Conservation (phyloP, 495 filamentous ascomycete species). For the Hypoxylon lienhwacheense region DNA sequence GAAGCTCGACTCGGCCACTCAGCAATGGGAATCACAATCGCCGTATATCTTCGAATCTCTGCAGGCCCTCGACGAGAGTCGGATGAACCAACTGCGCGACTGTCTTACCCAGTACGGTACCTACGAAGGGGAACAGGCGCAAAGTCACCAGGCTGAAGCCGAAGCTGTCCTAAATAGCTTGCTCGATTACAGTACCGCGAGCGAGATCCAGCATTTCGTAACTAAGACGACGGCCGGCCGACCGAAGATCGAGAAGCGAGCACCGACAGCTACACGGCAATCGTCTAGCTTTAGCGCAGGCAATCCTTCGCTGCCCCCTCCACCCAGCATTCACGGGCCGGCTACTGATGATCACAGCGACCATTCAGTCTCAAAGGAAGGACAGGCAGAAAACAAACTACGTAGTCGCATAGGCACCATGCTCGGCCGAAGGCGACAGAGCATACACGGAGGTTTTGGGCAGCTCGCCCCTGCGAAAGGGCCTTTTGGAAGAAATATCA, state of each 20-base stretch:
- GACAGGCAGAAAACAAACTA: constrained; percentile 55
- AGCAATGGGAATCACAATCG: constrained; percentile 93
- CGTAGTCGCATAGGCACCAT: constrained; percentile 79
- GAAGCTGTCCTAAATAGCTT: constrained; percentile 83
- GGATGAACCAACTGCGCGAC: constrained; percentile 90
- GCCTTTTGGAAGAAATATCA: constrained; percentile 56
- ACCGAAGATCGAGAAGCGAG: constrained; percentile 50
- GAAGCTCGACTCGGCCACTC: constrained; percentile 72
- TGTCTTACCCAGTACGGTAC: constrained; percentile 91
- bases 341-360: constrained; percentile 62
- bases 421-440: constrained; percentile 66
- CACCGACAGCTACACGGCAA: constrained; percentile 44
- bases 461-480: constrained; percentile 49
- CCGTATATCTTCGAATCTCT: constrained; percentile 95
- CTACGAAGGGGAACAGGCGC: constrained; percentile 86
- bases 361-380: constrained; percentile 56
- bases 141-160: constrained; percentile 71
- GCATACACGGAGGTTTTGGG: constrained; percentile 56
- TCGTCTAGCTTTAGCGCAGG: constrained; percentile 43
- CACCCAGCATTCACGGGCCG: constrained; percentile 26
- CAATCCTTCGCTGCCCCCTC: constrained; percentile 35
- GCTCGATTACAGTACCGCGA: constrained; percentile 82
- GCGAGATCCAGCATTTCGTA: constrained; percentile 88
- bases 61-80: constrained; percentile 85
- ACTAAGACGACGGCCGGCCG: constrained; percentile 52